phyloP scores from a whole-genome alignment of 2,329 filamentous ascomycete genomes.

The Nannizziopsis barbatae region DNA sequence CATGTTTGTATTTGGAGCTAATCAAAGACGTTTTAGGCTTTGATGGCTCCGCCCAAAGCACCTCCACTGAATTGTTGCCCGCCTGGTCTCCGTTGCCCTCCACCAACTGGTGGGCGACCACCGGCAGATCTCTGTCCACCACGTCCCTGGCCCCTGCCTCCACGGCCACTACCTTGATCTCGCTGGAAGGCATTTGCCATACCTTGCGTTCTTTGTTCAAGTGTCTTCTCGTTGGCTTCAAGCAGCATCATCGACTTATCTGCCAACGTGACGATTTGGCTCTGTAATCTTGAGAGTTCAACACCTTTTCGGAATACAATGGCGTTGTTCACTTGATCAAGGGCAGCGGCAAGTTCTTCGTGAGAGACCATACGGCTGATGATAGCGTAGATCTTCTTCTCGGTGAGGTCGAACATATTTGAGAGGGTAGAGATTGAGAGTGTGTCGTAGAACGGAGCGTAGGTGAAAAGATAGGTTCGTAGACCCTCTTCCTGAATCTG shows the following conservation, averaged over 20 bases:
- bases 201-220: constrained; percentile 94
- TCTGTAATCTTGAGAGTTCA: constrained; percentile 91
- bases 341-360: constrained; percentile 88
- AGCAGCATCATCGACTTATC: constrained; percentile 96
- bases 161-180: constrained; percentile 64
- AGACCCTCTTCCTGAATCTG: constrained; percentile 99
- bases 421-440: constrained; percentile 75
- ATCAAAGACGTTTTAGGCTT: constrained; percentile 32
- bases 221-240: constrained; percentile 91
- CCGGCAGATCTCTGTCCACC: constrained; percentile 36
- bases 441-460: constrained; percentile 98
- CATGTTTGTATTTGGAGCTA: constrained; percentile 8
- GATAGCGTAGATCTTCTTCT: constrained; percentile 84
- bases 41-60: constrained; percentile 42
- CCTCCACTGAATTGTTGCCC: constrained; percentile 42
- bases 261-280: constrained; percentile 79
- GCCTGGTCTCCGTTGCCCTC: constrained; percentile 36
- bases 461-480: constrained; percentile 97
- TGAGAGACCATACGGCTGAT: constrained; percentile 99
- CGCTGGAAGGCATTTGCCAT: constrained; percentile 91
- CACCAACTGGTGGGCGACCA: constrained; percentile 30
- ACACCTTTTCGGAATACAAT: constrained; percentile 99
- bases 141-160: constrained; percentile 51
- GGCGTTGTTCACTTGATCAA: constrained; percentile 93
- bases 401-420: constrained; percentile 87